Base-by-base conservation (phyloP, 2,329 filamentous ascomycete genomes). In the Apiospora hydei region DNA sequence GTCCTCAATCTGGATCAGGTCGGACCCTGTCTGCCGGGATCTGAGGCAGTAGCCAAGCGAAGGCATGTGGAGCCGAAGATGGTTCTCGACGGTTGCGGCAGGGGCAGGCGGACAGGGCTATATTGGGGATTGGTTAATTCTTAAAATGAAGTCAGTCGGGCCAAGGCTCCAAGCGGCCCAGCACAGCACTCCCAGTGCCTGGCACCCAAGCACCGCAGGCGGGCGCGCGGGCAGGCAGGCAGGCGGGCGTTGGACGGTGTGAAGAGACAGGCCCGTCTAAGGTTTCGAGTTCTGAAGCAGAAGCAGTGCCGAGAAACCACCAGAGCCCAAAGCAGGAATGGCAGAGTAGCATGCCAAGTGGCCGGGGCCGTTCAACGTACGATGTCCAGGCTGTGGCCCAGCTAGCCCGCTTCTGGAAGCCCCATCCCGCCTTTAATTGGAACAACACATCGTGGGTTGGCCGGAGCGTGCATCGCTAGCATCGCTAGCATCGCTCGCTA, bases 301-400 rank as follows among this genome's bases (percentile, higher is more conserved):
- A 41, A 64, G 30, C 57, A 41, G 57, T 64, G 53, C 53, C 53
- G 53, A 61, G 53, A 38, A n/a, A 13, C 10, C 34, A 64, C 57
- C 57, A 64, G 34, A 61, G 3, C 16, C 13, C 30, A 38, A 38
- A 61, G 53, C 53, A 26, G 49, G 18, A 61, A 61, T 61, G 30
- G 30, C 30, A 61, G 53, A 64, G 57, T 64, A 38, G 57, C 34
- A 64, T 41, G 57, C 57, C 34, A 64, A 64, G 57, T 64, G 34
- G 57, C 41, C 57, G 57, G 57, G 57, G 57, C 57, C 57, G 57
- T 64, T 64, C 18, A 64, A 64, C 57, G 34, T 64, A 64, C 57
- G 57, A 64, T n/a, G 26, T 30, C 26, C 26, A 30, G 26, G 26
- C 26, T 30, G 34, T 21, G 21, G 30, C 34, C 57, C 57, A 64